These are phyloP conservation scores for Hericium rajendrae DNA, from an alignment of 768 basidiomycete species.

Conservation along the genomic window DNA sequence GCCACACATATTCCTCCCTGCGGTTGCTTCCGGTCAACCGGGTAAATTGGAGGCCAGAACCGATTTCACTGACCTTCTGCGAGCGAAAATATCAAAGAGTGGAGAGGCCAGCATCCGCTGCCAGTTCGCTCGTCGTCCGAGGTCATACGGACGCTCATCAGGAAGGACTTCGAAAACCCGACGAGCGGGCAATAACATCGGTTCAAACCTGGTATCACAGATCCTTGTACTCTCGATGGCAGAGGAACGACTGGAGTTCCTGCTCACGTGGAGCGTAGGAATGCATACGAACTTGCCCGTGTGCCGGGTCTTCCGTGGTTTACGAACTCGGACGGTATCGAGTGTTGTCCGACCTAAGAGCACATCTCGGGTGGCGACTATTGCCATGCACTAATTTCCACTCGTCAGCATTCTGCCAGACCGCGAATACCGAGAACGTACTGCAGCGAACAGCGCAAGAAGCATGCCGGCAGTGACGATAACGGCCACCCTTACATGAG, in stretches of 20 bases:
- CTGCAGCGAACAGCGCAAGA: slow-evolving; percentile 9
- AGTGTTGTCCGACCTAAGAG: slow-evolving; percentile 10
- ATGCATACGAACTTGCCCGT: slow-evolving; percentile 8
- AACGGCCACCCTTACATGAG: slow-evolving; percentile 4
- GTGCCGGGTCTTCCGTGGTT: neutral
- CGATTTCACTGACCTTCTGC: too few species aligned
- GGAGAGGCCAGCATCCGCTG: slow-evolving; percentile 4
- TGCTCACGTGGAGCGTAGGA: neutral
- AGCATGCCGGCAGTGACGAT: slow-evolving; percentile 3
- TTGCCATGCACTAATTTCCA: slow-evolving; percentile 4
- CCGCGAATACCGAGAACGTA: neutral
- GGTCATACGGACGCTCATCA: slow-evolving; percentile 12
- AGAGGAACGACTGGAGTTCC: neutral
- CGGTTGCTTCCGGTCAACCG: neutral
- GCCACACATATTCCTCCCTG: slow-evolving; percentile 9
- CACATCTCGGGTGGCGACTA: slow-evolving; percentile 2
- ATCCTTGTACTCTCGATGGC: neutral
- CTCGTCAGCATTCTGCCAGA: neutral
- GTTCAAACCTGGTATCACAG: too few species aligned
- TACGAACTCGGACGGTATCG: slow-evolving; percentile 1
- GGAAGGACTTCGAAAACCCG: slow-evolving; percentile 4
- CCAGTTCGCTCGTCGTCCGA: slow-evolving; percentile 15
- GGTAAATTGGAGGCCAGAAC: too few species aligned
- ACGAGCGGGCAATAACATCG: neutral
- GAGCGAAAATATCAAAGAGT: neutral